phyloP scores from a whole-genome alignment of 2,329 filamentous ascomycete species.

The Zasmidium angulare region DNA sequence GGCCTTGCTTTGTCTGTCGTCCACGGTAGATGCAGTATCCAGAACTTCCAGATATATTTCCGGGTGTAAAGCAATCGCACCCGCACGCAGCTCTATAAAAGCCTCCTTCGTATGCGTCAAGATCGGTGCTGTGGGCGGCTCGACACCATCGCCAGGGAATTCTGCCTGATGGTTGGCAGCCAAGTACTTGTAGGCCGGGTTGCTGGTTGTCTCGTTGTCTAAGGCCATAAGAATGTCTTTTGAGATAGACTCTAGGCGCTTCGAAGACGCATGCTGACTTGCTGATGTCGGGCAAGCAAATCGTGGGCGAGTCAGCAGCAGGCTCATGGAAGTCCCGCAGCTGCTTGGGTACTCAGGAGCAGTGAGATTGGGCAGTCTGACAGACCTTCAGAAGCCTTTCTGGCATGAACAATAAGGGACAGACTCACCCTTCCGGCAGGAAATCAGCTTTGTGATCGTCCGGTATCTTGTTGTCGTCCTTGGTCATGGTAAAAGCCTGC shows the following conservation, averaged over 20 bases:
- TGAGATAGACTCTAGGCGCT: background rate
- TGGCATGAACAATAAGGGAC: too few relatives aligned
- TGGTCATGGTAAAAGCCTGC: too few relatives aligned
- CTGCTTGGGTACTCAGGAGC: background rate
- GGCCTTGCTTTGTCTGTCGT: background rate
- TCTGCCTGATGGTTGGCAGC: background rate
- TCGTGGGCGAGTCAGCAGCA: background rate
- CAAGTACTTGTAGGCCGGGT: background rate
- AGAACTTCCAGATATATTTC: background rate
- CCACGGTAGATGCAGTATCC: background rate
- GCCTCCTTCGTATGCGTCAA: background rate
- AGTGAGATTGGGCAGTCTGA: background rate
- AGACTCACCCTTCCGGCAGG: too few relatives aligned
- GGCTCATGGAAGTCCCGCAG: background rate
- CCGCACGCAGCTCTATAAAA: background rate
- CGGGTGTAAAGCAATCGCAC: background rate
- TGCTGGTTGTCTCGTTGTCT: background rate
- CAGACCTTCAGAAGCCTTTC: background rate
- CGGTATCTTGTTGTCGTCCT: background rate
- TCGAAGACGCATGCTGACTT: background rate
- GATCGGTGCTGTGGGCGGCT: background rate
- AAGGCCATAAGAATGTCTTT: background rate
- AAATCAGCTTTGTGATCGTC: too few relatives aligned
- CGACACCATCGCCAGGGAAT: background rate
- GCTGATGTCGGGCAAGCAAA: background rate